phyloP scores from a whole-genome alignment of 2,329 filamentous ascomycete species.

The Ustulina deusta region DNA sequence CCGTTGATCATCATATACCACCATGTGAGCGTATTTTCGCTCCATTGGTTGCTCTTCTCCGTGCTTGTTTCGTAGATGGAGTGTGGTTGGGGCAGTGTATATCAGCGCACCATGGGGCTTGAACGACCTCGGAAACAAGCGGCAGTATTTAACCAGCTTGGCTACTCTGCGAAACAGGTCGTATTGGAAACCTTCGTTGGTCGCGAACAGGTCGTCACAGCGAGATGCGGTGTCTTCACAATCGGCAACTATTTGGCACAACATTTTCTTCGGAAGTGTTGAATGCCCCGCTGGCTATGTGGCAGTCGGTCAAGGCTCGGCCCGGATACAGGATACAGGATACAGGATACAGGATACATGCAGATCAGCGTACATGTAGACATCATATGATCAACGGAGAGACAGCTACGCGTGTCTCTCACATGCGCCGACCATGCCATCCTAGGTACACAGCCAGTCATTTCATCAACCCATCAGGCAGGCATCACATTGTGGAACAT shows the following conservation, averaged over 20 bases:
- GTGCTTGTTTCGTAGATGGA: background rate
- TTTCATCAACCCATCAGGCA: background rate
- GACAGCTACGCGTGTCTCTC: background rate
- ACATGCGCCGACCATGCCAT: background rate
- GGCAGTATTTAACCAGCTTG: constrained; percentile 27
- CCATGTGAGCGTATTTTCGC: too few species aligned
- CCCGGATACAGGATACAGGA: too few species aligned
- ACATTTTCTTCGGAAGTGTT: background rate
- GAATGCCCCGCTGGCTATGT: background rate
- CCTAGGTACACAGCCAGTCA: background rate
- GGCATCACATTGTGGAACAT: background rate
- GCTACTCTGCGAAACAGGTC: background rate
- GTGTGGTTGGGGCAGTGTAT: constrained; percentile 8
- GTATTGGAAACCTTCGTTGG: background rate
- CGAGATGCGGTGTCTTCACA: background rate
- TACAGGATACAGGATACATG: background rate
- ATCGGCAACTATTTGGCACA: background rate
- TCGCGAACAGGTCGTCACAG: background rate
- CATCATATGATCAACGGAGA: constrained; percentile 8
- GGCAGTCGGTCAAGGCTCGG: background rate
- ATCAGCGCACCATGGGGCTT: constrained; percentile 4
- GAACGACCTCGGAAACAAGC: background rate
- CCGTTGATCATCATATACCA: background rate
- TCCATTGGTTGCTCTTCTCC: constrained; percentile 15
- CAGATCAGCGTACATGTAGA: background rate